phyloP scores from a whole-genome alignment of 2,329 filamentous ascomycete genomes.

The Fusarium ramigenum region DNA sequence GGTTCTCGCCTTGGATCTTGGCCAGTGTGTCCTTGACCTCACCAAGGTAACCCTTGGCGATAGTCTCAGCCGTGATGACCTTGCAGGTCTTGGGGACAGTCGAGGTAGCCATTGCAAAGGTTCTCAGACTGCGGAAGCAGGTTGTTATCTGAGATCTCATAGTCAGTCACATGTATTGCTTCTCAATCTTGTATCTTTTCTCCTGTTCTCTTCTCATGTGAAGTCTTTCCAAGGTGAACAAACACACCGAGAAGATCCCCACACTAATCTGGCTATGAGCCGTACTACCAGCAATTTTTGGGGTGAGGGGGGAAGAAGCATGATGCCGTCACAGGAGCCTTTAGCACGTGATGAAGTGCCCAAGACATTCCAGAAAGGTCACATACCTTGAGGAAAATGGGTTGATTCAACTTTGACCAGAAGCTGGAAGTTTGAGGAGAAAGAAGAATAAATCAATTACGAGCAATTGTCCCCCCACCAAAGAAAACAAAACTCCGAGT shows the following conservation, averaged over 20 bases:
- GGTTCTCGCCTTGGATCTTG: constrained; percentile 68
- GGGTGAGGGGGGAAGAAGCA: constrained; percentile 4
- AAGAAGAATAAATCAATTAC: constrained; percentile 21
- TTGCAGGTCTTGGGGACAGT: constrained; percentile 80
- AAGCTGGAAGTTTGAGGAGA: constrained; percentile 24
- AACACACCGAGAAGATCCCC: constrained; percentile 31
- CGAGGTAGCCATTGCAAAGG: constrained; percentile 44
- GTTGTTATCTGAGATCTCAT: constrained; percentile 20
- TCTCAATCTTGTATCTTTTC: not conserved
- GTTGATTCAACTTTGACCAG: constrained; percentile 23
- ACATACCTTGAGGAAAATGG: constrained; percentile 20
- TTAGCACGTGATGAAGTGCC: constrained; percentile 16
- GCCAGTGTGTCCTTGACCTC: constrained; percentile 82
- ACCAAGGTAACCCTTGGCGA: constrained; percentile 81
- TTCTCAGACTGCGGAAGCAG: constrained; percentile 9
- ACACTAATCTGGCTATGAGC: constrained; percentile 33
- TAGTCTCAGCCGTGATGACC: constrained; percentile 87
- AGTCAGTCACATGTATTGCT: constrained; percentile 16
- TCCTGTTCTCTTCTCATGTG: not conserved
- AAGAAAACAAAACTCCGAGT: constrained; percentile 26
- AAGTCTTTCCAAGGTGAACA: constrained; percentile 16
- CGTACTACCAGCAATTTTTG: constrained; percentile 12
- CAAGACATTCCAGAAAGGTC: not conserved
- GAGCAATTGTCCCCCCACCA: constrained; percentile 30
- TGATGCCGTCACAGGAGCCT: constrained; percentile 14